Base-by-base conservation (phyloP, 495 filamentous ascomycete genomes). In the Cladorrhinum samala region DNA sequence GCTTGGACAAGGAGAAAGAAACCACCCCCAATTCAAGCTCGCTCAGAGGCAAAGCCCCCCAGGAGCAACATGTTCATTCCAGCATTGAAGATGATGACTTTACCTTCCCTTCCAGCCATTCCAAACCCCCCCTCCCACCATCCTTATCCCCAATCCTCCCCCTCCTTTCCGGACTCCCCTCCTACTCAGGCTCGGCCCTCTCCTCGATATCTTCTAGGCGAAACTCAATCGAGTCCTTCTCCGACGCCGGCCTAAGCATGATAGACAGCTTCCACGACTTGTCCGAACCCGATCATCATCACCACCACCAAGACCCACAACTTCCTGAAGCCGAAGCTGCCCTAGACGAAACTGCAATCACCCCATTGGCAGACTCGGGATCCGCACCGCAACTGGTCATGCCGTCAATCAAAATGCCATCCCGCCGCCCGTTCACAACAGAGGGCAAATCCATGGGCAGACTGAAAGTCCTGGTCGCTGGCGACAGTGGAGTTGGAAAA, bases 341-440 rank as follows among this genome's bases (percentile, higher is more conserved):
- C n/a, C n/a, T n/a, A n/a, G n/a, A n/a, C n/a, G n/a, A n/a, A n/a
- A n/a, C n/a, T n/a, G n/a, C 46, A 11, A 54, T 46, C 42, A 13
- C 36, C 56, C 38, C 30, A 27, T 64, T 11, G 27, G 11, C 11
- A 33, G 72, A 75, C 60, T 75, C 76, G 61, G 74, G 75, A 50
- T 83, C 78, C 57, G 82, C 81, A 16, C 89, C 92, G 25, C 92
- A 97, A 68, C 79, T 99, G 14, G 86, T 99, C 57, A 99, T 99
- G 94, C 93, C 93, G 8, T 95, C 89, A 66, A 89, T 99, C 59
- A 86, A 82, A 58, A 96, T 99, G 83, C 94, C 93, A 27, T 91
- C 85, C 64, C 83, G 93, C 46, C 79, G 93, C 43, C 93, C 93
- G 1, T 97, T 99, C 67, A 97, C 93, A 7, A 81, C 88, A 48